Conservation (phyloP, 2,329 filamentous ascomycete species). For the Talaromyces sp. region DNA sequence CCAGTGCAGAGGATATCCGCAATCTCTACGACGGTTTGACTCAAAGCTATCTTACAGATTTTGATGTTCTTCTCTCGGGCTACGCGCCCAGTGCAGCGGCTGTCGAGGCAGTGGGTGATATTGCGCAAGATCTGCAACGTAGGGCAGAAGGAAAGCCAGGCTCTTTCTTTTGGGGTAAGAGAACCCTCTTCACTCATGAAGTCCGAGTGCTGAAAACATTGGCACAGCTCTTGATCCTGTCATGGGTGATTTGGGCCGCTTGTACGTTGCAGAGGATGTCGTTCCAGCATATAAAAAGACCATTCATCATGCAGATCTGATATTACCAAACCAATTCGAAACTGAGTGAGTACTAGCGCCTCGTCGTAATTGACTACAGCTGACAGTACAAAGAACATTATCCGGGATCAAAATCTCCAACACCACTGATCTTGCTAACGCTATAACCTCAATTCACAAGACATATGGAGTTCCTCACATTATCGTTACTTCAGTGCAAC, state of each 20-base stretch:
- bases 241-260: slow-evolving; percentile 90
- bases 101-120: slow-evolving; percentile 76
- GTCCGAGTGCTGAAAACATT: not conserved
- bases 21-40: slow-evolving; percentile 80
- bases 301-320: slow-evolving; percentile 76
- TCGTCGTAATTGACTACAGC: not conserved
- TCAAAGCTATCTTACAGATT: slow-evolving; percentile 77
- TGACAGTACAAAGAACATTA: slow-evolving; percentile 56
- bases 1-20: slow-evolving; percentile 73
- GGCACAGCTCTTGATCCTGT: slow-evolving; percentile 78
- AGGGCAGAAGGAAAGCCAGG: slow-evolving; percentile 60
- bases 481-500: slow-evolving; percentile 82
- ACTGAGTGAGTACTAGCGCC: slow-evolving; percentile 63
- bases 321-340: slow-evolving; percentile 95
- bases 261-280: slow-evolving; percentile 89
- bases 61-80: slow-evolving; percentile 90
- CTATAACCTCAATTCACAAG: slow-evolving; percentile 71
- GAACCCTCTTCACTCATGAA: not conserved
- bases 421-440: slow-evolving; percentile 64
- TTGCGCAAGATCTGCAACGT: slow-evolving; percentile 72
- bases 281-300: slow-evolving; percentile 84
- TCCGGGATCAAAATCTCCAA: slow-evolving; percentile 79
- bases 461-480: slow-evolving; percentile 77
- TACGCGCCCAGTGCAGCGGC: slow-evolving; percentile 86
- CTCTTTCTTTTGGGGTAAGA: slow-evolving; percentile 78